Base-by-base conservation (phyloP, 2,329 filamentous ascomycete genomes). In the Lachnellula hyalina region DNA sequence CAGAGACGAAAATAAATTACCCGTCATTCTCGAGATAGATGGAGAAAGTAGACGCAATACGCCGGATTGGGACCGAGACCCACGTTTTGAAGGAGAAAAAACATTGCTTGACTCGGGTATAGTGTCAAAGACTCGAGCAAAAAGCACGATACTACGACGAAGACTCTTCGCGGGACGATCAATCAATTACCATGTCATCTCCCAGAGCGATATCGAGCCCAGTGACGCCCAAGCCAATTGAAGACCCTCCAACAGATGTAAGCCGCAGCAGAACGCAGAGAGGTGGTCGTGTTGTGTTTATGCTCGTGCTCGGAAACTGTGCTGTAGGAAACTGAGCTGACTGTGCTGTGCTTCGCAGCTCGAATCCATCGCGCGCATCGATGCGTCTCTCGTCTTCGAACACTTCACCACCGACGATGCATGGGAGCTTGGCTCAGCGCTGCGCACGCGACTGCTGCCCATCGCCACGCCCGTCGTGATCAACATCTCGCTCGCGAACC, bases 321-420 rank as follows among this genome's bases (percentile, higher is more conserved):
- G 40, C 40, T 17, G 14, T 38, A 17, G 9, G 9, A n/a, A 47
- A 5, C n/a, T n/a, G n/a, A 15, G 17, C 41, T 41, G 36, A 2
- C 7, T 28, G n/a, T 11, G 14, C 48, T 19, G 15, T 36, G 21
- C 23, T 32, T 25, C n/a, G 41, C 25, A 70, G 68, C 66, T 69
- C 51, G 67, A 65, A 55, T 57, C 64, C 14, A 68, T 70, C 42
- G 54, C 63, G 9, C 58, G 56, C 28, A 65, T 66, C 23, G 68
- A 70, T 23, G 58, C 60, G 44, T 67, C 67, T 14, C 59, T 69
- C 17, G 54, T 65, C 23, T 64, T 68, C 52, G 59, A 65, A 35
- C 65, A 65, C 59, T 89, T 89, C 72, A 87, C 84, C 2, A 74
- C 77, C 52, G 72, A 78, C 23, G 84, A 86, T 63, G 86, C 85